Base-by-base conservation (phyloP, 371 early-diverging fungal species). In the Umbelopsis sp. region DNA sequence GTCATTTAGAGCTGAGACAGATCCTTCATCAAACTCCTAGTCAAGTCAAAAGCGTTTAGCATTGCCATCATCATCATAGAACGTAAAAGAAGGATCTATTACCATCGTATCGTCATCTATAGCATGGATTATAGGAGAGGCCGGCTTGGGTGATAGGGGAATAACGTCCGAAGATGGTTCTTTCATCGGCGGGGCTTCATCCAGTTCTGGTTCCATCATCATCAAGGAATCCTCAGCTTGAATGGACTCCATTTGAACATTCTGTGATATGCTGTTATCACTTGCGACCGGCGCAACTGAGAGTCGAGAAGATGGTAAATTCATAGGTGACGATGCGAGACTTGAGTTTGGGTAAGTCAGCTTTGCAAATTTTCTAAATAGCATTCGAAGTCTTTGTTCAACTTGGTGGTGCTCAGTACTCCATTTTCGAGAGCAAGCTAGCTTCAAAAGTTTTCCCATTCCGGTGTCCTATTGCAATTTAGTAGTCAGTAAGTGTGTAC, bases 371-470 rank as follows among this genome's bases (percentile, higher is more conserved):
- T 57, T 57, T 18, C 18, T 29, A 14, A 57, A 57, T 5, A 57
- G 57, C n/a, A 18, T 29, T 32, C 57, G 57, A 57, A 57, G 57
- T 29, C 35, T 24, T 11, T 57, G 29, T 18, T 57, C 57, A 35
- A 57, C 29, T 11, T 35, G 16, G 4, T n/a, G 35, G 35, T 57
- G 35, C 6, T 57, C 57, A 3, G 57, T 11, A 16, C n/a, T 57
- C 57, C 57, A 57, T 57, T 57, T 57, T 14, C 35, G 57, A 57
- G 29, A 35, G 18, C 57, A 29, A 16, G 35, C 57, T 29, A 80
- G 63, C 65, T 83, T 83, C 65, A 83, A 70, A 10, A 83, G 65
- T 53, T 76, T 77, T 24, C 83, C 83, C 83, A 83, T 83, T 25
- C 71, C 79, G n/a, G 83, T 80, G 72, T 83, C 79, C 80, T 82